A percentile compares a stretch with the other conserved stretches of the same genome.
Conservation (phyloP, 495 filamentous ascomycete species). For the Aspergillus homomorphus region DNA sequence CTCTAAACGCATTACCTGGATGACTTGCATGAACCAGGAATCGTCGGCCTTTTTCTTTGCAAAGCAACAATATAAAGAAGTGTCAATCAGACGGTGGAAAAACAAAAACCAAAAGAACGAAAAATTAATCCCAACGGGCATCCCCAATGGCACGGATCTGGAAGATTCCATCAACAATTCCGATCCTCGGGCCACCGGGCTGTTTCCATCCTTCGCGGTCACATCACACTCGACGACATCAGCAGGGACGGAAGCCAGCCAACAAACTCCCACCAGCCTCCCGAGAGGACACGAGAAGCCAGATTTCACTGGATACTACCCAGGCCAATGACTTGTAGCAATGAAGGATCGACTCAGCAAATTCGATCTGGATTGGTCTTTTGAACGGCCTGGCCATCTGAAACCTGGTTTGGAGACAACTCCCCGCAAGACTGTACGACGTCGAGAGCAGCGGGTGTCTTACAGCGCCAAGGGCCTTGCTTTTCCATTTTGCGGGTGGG, state of each 20-base stretch:
- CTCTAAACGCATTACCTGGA: constrained; percentile 18
- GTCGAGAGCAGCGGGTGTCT: constrained; percentile 14
- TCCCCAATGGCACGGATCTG: background rate
- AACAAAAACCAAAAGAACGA: constrained; percentile 7
- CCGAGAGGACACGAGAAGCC: constrained; percentile 23
- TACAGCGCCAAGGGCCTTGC: background rate
- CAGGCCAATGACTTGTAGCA: constrained; percentile 48
- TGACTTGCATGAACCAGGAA: constrained; percentile 8
- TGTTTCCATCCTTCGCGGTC: background rate
- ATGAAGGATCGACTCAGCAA: constrained; percentile 35
- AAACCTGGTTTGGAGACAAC: constrained; percentile 25
- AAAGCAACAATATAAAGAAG: background rate
- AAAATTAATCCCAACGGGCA: background rate
- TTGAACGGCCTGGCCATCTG: constrained; percentile 36
- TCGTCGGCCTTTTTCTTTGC: constrained; percentile 5
- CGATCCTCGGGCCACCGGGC: background rate
- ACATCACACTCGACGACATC: background rate
- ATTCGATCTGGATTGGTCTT: constrained; percentile 44
- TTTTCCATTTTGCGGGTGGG: constrained; percentile 21
- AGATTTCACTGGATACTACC: constrained; percentile 29
- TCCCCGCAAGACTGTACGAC: constrained; percentile 16
- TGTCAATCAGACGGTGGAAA: constrained; percentile 4
- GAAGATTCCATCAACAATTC: background rate
- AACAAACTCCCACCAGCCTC: background rate
- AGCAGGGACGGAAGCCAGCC: background rate